Conservation (phyloP, 768 basidiomycete genomes). For the Pisolithus sp. region DNA sequence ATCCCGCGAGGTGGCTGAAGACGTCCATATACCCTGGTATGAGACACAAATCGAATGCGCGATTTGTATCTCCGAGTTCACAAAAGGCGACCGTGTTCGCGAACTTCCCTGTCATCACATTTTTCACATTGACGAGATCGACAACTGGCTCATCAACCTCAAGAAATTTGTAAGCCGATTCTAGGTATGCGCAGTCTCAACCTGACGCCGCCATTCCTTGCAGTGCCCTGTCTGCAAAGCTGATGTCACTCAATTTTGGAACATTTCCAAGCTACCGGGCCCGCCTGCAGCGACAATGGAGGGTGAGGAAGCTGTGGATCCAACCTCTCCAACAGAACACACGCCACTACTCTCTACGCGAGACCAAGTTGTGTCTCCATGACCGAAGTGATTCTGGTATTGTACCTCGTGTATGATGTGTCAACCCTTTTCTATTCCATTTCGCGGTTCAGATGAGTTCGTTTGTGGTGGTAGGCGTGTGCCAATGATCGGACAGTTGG, state of each 20-base stretch:
- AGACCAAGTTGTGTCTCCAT: conserved; percentile 9
- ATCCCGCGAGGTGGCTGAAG: conserved; percentile 17
- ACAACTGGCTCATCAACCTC: conserved; percentile 86
- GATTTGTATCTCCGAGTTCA: conserved; percentile 86
- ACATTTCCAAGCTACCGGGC: conserved; percentile 14
- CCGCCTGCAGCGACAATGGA: neutral
- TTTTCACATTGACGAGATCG: conserved; percentile 88
- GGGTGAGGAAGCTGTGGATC: neutral
- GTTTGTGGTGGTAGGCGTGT: no score
- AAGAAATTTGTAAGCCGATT: conserved; percentile 75
- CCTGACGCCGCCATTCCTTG: conserved; percentile 7
- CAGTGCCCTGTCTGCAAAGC: conserved; percentile 92
- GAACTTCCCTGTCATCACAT: conserved; percentile 93
- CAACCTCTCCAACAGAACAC: conserved; percentile 22
- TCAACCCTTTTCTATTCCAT: neutral
- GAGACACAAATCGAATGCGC: conserved; percentile 83
- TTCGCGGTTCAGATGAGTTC: neutral
- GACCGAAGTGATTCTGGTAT: conserved; percentile 6
- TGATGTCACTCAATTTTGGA: conserved; percentile 71
- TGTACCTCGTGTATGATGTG: conserved; percentile 22
- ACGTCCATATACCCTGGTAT: conserved; percentile 59
- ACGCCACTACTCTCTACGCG: conserved; percentile 27
- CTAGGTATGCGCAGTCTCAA: neutral
- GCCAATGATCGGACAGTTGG: no score
- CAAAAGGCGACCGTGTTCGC: conserved; percentile 81